Conservation (phyloP, 768 basidiomycete genomes). For the Cyathus striatus region DNA sequence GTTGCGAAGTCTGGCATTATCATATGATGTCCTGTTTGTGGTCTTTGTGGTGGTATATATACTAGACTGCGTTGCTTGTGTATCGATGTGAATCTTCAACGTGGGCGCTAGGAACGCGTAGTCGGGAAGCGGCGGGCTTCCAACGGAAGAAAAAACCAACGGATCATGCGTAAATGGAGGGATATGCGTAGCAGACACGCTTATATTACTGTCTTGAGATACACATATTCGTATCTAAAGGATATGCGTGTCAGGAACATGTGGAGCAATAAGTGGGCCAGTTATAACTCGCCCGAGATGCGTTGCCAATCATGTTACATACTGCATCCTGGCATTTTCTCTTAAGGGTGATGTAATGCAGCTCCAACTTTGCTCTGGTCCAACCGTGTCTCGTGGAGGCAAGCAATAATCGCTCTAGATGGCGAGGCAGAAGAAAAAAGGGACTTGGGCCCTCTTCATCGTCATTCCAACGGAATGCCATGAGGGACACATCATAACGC, state of each 20-base stretch:
- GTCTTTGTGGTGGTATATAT: slow-evolving; percentile 69
- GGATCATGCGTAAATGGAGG: slow-evolving; percentile 32
- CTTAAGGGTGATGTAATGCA: slow-evolving; percentile 37
- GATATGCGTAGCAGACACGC: slow-evolving; percentile 25
- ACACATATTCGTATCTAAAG: slow-evolving; percentile 51
- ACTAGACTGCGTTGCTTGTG: slow-evolving; percentile 44
- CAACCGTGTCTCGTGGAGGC: slow-evolving; percentile 51
- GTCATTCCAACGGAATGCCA: slow-evolving; percentile 51
- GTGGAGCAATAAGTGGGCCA: slow-evolving; percentile 20
- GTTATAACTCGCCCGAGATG: slow-evolving; percentile 12
- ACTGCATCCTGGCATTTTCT: slow-evolving; percentile 42
- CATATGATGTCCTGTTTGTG: slow-evolving; percentile 54
- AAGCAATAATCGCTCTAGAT: slow-evolving; percentile 52
- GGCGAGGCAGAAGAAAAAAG: slow-evolving; percentile 57
- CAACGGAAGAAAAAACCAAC: slow-evolving; percentile 27
- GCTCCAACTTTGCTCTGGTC: slow-evolving; percentile 25
- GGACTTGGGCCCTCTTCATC: slow-evolving; percentile 46
- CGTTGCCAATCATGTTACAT: too few species aligned
- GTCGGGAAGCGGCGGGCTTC: slow-evolving; percentile 23
- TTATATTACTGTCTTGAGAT: slow-evolving; percentile 30
- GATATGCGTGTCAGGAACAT: neutral
- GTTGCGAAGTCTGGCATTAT: slow-evolving; percentile 56
- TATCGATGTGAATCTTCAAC: slow-evolving; percentile 51
- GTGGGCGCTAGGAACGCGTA: slow-evolving; percentile 15
- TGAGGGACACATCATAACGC: slow-evolving; percentile 51